These are phyloP conservation scores for Gossypium turneri DNA, from an alignment of 345 rosid genomes.

Conservation along the genomic window DNA sequence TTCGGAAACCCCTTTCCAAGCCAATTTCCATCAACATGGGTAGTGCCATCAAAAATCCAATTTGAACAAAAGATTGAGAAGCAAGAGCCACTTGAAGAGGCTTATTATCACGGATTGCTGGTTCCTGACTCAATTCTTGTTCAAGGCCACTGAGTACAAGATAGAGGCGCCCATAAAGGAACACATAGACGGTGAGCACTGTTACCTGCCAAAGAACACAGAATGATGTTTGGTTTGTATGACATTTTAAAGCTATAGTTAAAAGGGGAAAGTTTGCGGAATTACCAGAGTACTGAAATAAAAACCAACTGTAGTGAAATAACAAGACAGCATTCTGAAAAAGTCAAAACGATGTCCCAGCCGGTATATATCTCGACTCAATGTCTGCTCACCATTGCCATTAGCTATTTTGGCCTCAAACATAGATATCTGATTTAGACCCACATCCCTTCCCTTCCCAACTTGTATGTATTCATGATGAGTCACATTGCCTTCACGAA, in stretches of 20 bases:
- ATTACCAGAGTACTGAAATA: conserved; percentile 93
- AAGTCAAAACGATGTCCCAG: conserved; percentile 99
- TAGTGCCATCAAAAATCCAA: conserved; percentile 90
- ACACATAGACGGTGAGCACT: conserved; percentile 91
- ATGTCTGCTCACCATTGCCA: conserved; percentile 97
- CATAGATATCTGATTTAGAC: conserved; percentile 99
- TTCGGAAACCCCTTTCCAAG: conserved; percentile 90
- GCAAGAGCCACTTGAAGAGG: conserved; percentile 99
- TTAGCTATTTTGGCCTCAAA: conserved; percentile 98
- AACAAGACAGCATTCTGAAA: conserved; percentile 96
- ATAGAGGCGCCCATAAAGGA: conserved; percentile 98
- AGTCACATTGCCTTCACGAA: conserved; percentile 98
- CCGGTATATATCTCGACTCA: conserved; percentile 91
- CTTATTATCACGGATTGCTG: conserved; percentile 80
- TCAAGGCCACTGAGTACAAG: conserved; percentile 98
- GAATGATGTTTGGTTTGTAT: conserved; percentile 8
- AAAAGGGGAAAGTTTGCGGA: background rate
- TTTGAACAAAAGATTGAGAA: conserved; percentile 96
- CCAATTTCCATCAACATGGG: conserved; percentile 99
- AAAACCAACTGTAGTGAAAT: conserved; percentile 96
- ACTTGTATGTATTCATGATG: conserved; percentile 99
- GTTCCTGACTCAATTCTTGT: conserved; percentile 59
- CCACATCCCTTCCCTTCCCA: conserved; percentile 99
- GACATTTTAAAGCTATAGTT: conserved; percentile 7
- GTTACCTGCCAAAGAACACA: conserved; percentile 60